These are phyloP conservation scores for Lactifluus piperatus DNA, from an alignment of 768 basidiomycete genomes.

Conservation along the genomic window DNA sequence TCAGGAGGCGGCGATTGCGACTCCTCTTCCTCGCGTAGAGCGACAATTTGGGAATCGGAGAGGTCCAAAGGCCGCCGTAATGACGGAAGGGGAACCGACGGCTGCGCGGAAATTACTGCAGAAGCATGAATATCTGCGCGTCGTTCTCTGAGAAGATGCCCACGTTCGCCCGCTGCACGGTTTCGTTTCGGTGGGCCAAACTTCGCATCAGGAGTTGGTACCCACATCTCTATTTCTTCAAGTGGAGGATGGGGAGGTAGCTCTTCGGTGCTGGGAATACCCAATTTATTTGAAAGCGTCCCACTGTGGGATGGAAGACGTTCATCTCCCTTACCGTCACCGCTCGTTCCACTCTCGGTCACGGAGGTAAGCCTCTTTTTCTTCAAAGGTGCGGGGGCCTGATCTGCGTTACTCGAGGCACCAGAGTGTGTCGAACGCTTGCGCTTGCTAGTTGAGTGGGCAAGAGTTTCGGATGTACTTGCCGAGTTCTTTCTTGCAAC, in stretches of 20 bases:
- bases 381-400: neutral
- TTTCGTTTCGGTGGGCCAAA: conserved; percentile 18
- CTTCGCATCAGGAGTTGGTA: conserved; percentile 10
- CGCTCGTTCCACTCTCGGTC: neutral
- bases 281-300: neutral
- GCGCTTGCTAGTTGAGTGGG: conserved; percentile 1
- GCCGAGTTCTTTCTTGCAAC: neutral
- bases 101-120: neutral
- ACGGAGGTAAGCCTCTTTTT: neutral
- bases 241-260: conserved; percentile 6
- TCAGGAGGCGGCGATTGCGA: conserved; percentile 8
- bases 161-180: neutral
- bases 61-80: neutral
- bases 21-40: conserved; percentile 19
- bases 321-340: neutral
- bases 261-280: neutral
- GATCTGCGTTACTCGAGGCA: neutral
- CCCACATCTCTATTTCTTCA: conserved; percentile 16
- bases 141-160: neutral
- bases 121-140: neutral
- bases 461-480: neutral
- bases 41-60: conserved; percentile 12
- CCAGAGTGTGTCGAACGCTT: neutral
- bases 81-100: neutral
- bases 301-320: neutral